Conservation (phyloP, 73 alveolate species). For the Urostyla sp. region DNA sequence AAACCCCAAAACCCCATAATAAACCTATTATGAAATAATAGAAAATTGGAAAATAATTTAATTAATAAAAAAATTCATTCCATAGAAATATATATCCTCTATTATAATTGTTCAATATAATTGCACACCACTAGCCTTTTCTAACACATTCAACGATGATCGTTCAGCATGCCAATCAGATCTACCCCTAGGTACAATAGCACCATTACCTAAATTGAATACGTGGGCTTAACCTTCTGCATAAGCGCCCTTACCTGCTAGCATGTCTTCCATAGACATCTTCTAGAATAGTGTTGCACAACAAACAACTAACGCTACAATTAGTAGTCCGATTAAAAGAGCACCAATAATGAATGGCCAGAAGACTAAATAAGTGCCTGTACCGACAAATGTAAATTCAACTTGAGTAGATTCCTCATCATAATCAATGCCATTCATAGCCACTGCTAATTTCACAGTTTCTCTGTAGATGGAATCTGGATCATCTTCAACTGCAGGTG, state of each 20-base stretch:
- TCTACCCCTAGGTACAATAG: conserved; percentile 64
- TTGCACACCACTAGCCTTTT: conserved; percentile 50
- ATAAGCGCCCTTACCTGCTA: conserved; percentile 58
- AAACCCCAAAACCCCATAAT: too few species aligned
- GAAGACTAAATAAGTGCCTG: conserved; percentile 68
- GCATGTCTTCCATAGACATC: conserved; percentile 44
- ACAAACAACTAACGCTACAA: conserved; percentile 63
- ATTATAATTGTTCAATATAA: conserved; percentile 1
- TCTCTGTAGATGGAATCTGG: conserved; percentile 84
- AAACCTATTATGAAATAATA: too few species aligned
- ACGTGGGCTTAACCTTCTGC: conserved; percentile 65
- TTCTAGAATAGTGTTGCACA: conserved; percentile 54
- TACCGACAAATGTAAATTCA: conserved; percentile 72
- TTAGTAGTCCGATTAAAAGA: conserved; percentile 56
- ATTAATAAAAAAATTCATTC: too few species aligned
- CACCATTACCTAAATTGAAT: conserved; percentile 60
- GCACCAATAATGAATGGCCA: conserved; percentile 75
- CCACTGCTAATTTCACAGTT: conserved; percentile 79
- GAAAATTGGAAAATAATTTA: too few species aligned
- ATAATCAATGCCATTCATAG: conserved; percentile 91
- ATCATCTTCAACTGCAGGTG: conserved; percentile 85
- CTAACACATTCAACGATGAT: conserved; percentile 32
- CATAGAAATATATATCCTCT: too few species aligned
- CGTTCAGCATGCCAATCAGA: conserved; percentile 58
- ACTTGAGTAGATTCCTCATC: conserved; percentile 69